Percentiles rank a stretch among this genome's conserved stretches.
phyloP scores from a whole-genome alignment of 345 rosid species.

The Carallia pectinifolia region DNA sequence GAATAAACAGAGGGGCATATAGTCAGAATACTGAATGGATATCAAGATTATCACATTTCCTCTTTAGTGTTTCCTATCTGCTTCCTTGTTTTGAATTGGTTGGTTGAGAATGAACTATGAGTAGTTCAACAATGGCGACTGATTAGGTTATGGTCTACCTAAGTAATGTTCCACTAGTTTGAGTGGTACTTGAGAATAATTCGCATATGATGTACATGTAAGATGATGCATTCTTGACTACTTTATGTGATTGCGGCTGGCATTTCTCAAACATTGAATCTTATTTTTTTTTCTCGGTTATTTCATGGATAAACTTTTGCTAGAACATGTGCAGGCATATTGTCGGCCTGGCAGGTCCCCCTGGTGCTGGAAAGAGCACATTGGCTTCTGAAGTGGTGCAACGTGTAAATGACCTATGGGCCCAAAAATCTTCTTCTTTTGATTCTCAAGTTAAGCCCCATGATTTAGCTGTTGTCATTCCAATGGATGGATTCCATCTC shows the following conservation, averaged over 20 bases:
- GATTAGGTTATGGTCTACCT: neutral
- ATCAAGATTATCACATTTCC: no score
- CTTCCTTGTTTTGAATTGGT: no score
- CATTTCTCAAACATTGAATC: no score
- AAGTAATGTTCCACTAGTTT: neutral
- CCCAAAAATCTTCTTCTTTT: slow-evolving; percentile 55
- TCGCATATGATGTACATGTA: no score
- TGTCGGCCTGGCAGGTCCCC: slow-evolving; percentile 90
- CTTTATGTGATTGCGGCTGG: no score
- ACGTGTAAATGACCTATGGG: slow-evolving; percentile 69
- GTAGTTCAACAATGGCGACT: no score
- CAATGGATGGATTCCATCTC: slow-evolving; percentile 96
- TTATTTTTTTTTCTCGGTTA: neutral
- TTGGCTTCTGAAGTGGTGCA: slow-evolving; percentile 68
- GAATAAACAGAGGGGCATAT: no score
- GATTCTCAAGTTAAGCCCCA: slow-evolving; percentile 66
- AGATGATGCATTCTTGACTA: no score
- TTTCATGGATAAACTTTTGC: neutral
- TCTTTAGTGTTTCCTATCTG: no score
- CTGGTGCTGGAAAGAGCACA: slow-evolving; percentile 95
- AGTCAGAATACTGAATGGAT: no score
- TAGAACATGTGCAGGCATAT: slow-evolving; percentile 51
- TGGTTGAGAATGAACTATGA: no score
- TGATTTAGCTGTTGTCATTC: slow-evolving; percentile 76
- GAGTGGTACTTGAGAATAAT: neutral